These are phyloP conservation scores for Pichia nanzhaoensis DNA, from an alignment of 805 yeast species.

Conservation along the genomic window DNA sequence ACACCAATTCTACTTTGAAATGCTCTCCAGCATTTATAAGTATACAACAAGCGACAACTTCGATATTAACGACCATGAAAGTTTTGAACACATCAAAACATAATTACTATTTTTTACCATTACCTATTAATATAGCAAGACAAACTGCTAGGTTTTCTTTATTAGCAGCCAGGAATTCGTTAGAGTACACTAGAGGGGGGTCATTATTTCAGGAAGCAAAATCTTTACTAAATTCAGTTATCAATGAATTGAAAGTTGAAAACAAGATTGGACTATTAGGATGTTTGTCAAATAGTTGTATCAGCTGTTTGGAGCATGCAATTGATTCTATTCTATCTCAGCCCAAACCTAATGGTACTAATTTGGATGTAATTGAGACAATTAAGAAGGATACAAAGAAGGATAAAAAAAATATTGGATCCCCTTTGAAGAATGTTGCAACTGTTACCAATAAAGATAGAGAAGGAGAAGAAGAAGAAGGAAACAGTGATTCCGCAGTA, in stretches of 20 bases:
- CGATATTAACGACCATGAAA: conserved; percentile 44
- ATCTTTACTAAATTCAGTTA: conserved; percentile 42
- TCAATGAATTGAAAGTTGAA: conserved; percentile 45
- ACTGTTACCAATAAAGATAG: not conserved
- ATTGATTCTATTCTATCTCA: conserved; percentile 55
- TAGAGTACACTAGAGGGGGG: conserved; percentile 81
- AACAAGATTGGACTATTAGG: conserved; percentile 53
- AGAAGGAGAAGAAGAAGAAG: not conserved
- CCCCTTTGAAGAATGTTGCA: conserved; percentile 20
- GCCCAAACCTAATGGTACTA: conserved; percentile 29
- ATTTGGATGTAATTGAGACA: conserved; percentile 8
- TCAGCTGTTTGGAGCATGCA: conserved; percentile 51
- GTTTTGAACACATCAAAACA: conserved; percentile 34
- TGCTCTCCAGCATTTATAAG: conserved; percentile 51
- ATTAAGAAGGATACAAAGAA: conserved; percentile 19
- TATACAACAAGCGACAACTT: conserved; percentile 64
- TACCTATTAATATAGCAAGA: conserved; percentile 58
- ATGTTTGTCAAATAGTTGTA: conserved; percentile 49
- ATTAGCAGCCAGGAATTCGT: conserved; percentile 64
- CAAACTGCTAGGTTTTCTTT: conserved; percentile 58
- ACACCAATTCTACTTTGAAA: conserved; percentile 22
- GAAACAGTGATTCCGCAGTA: not conserved
- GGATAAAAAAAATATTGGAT: conserved; percentile 17
- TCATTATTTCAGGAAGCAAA: conserved; percentile 68
- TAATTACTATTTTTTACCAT: conserved; percentile 41